A percentile compares a stretch with the other conserved stretches of the same genome.
These are phyloP conservation scores for Biscogniauxia sp. DNA, from an alignment of 2,329 filamentous ascomycete species.

Conservation along the genomic window DNA sequence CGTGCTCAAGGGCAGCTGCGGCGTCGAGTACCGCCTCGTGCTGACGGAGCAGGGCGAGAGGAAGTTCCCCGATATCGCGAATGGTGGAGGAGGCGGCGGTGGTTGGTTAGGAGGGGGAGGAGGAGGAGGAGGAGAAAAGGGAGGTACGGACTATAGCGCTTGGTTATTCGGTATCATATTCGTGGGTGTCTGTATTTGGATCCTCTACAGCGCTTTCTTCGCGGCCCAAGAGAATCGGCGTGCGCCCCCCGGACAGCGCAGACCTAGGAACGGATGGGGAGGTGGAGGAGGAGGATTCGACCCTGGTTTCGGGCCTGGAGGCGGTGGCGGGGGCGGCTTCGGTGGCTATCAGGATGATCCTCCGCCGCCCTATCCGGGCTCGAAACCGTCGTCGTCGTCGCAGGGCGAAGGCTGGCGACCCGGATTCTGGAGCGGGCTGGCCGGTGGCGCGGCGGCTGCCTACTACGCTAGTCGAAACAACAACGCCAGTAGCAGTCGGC, in stretches of 20 bases:
- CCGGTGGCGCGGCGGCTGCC: constrained; percentile 65
- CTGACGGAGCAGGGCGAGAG: constrained; percentile 75
- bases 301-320: constrained; percentile 41
- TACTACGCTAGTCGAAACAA: constrained; percentile 55
- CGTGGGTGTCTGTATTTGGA: constrained; percentile 57
- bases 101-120: constrained; percentile 32
- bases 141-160: constrained; percentile 20
- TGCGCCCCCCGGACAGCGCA: constrained; percentile 8
- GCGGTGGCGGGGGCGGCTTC: constrained; percentile 36
- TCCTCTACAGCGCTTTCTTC: constrained; percentile 56
- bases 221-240: constrained; percentile 15
- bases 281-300: constrained; percentile 41
- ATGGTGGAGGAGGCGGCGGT: constrained; percentile 30
- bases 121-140: constrained; percentile 23
- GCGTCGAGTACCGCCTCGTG: constrained; percentile 80
- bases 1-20: constrained; percentile 89
- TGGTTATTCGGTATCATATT: constrained; percentile 63
- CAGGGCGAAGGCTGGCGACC: constrained; percentile 58
- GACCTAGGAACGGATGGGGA: constrained; percentile 32
- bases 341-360: constrained; percentile 40
- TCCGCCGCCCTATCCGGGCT: constrained; percentile 52
- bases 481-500: constrained; percentile 30
- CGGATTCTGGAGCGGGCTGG: constrained; percentile 72
- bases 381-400: constrained; percentile 36
- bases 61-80: constrained; percentile 59